Conservation (phyloP, 257 asterid genomes). For the Fraxinus pennsylvanica region DNA sequence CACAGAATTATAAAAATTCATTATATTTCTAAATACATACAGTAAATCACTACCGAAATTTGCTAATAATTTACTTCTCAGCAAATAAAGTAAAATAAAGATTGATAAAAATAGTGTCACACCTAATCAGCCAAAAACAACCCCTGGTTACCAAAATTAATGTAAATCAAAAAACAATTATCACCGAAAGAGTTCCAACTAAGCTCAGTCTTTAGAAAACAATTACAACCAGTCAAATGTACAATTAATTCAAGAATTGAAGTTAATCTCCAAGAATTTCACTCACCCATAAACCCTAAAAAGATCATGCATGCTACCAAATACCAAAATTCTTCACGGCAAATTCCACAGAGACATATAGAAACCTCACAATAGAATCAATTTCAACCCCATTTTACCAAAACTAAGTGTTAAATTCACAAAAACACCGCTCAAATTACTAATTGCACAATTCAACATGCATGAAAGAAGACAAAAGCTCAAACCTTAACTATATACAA, state of each 20-base stretch:
- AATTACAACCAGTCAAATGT: constrained; percentile 34
- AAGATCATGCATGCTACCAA: constrained; percentile 51
- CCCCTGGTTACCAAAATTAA: constrained; percentile 19
- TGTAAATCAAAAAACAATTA: constrained; percentile 25
- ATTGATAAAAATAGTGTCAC: background rate
- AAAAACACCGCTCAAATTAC: constrained; percentile 34
- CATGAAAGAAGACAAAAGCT: constrained; percentile 21
- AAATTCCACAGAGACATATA: constrained; percentile 24
- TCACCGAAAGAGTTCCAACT: constrained; percentile 24
- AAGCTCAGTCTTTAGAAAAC: constrained; percentile 22
- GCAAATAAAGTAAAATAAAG: background rate
- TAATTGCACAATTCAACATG: constrained; percentile 30
- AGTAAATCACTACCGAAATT: background rate
- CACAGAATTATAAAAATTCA: background rate
- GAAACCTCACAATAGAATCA: constrained; percentile 24
- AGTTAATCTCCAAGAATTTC: constrained; percentile 32
- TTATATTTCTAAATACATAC: background rate
- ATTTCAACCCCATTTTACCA: constrained; percentile 34
- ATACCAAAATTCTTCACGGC: constrained; percentile 17
- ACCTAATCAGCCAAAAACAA: constrained; percentile 17
- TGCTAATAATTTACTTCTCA: background rate
- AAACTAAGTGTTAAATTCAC: constrained; percentile 28
- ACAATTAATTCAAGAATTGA: constrained; percentile 31
- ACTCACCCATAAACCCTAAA: constrained; percentile 33
- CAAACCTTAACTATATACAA: constrained; percentile 21